phyloP scores from a whole-genome alignment of 208 protist genomes.

The Trypanosoma cruzi region DNA sequence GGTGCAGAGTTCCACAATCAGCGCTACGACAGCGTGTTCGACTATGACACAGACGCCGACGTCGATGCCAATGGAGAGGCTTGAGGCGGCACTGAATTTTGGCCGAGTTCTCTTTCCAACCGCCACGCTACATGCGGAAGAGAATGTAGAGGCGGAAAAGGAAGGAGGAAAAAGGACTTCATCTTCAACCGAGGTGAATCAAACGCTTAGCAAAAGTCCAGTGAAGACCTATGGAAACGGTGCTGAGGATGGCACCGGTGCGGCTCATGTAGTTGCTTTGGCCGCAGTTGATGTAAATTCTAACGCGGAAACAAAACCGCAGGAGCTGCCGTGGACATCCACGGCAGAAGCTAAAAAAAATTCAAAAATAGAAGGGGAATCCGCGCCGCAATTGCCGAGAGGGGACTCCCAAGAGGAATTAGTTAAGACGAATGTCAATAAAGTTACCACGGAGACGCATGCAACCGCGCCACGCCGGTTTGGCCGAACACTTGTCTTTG shows the following conservation, averaged over 20 bases:
- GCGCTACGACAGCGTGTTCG: background rate
- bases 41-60: too few species aligned
- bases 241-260: background rate
- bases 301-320: too few species aligned
- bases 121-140: background rate
- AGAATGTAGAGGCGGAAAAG: background rate
- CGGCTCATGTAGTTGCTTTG: too few species aligned
- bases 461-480: background rate
- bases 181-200: background rate
- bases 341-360: background rate
- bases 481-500: slow-evolving; percentile 11
- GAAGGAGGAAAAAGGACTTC: background rate
- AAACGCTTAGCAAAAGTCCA: background rate
- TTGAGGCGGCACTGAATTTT: slow-evolving; percentile 6
- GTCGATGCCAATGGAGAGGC: background rate
- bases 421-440: background rate
- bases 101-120: background rate
- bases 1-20: background rate
- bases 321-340: too few species aligned
- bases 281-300: too few species aligned
- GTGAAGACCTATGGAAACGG: background rate
- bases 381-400: background rate
- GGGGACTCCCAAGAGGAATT: background rate
- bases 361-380: background rate
- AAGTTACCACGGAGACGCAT: background rate